phyloP scores from a whole-genome alignment of 371 early-diverging fungal species.

The Cokeromyces recurvatus region DNA sequence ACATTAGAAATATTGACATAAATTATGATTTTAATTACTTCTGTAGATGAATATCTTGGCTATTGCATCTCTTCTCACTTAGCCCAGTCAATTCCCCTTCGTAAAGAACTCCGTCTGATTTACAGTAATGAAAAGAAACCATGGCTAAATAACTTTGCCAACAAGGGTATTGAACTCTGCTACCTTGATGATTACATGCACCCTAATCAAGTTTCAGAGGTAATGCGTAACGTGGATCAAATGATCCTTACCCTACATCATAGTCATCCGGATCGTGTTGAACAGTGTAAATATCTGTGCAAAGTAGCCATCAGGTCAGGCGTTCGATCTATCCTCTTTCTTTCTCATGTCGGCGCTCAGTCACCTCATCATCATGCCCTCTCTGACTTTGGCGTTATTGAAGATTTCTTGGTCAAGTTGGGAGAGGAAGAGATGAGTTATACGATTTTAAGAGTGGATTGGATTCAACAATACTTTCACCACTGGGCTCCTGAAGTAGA shows the following conservation, averaged over 20 bases:
- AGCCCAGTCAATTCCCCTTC: conserved; percentile 13
- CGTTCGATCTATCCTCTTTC: conserved; percentile 27
- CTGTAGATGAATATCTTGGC: conserved; percentile 38
- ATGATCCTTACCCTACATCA: conserved; percentile 23
- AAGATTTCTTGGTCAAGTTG: conserved; percentile 21
- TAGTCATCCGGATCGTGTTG: conserved; percentile 22
- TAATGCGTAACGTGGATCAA: conserved; percentile 30
- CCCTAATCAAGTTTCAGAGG: conserved; percentile 24
- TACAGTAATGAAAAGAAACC: conserved; percentile 13
- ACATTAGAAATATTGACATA: no score
- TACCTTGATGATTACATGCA: conserved; percentile 32
- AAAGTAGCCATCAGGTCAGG: conserved; percentile 25
- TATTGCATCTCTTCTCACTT: conserved; percentile 35
- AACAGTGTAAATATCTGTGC: conserved; percentile 15
- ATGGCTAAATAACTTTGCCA: conserved; percentile 8
- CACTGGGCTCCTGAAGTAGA: conserved; percentile 30
- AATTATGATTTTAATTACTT: conserved; percentile 33
- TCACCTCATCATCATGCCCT: conserved; percentile 18
- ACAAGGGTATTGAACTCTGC: conserved; percentile 32
- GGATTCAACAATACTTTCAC: conserved; percentile 36
- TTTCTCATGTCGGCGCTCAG: conserved; percentile 35
- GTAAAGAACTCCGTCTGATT: conserved; percentile 22
- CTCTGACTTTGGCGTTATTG: conserved; percentile 28
- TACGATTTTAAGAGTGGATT: conserved; percentile 25
- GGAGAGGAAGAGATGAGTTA: conserved; percentile 2